Evolutionary conservation across 306 rosid genomes (phyloP).

Genomic region (Sicyos baderoa): DNA sequence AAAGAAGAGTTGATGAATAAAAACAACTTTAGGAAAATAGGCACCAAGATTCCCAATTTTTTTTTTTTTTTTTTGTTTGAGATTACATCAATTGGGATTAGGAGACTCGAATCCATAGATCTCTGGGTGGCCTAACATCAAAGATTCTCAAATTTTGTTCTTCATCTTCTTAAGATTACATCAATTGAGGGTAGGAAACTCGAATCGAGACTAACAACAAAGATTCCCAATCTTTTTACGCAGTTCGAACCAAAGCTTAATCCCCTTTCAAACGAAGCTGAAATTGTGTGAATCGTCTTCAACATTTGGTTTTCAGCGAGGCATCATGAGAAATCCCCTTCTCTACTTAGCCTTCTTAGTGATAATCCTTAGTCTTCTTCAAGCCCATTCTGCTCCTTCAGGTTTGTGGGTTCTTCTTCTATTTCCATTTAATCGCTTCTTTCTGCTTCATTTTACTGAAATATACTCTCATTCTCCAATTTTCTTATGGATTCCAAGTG

Average conservation of each 20-base stretch:
- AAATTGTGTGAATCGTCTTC: too few species aligned
- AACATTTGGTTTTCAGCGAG: conserved; percentile 7
- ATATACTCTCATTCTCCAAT: neutral
- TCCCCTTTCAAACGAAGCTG: neutral
- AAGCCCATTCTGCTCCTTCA: conserved; percentile 75
- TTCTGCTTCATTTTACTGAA: neutral
- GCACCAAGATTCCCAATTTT: too few species aligned
- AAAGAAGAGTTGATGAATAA: too few species aligned
- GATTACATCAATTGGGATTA: too few species aligned
- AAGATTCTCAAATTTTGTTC: too few species aligned
- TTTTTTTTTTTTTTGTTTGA: too few species aligned
- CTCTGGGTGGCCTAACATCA: too few species aligned
- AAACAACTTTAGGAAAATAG: neutral
- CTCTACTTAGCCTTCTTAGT: conserved; percentile 28
- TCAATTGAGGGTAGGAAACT: too few species aligned
- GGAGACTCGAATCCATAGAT: too few species aligned
- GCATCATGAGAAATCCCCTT: conserved; percentile 51
- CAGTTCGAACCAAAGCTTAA: neutral
- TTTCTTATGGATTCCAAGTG: neutral
- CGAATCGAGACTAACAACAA: too few species aligned
- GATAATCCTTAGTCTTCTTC: conserved; percentile 34
- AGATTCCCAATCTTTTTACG: too few species aligned
- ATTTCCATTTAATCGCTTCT: conserved; percentile 11
- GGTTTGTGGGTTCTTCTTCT: conserved; percentile 36
- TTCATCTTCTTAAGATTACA: too few species aligned